Evolutionary conservation across 345 rosid species (phyloP).

Genomic region (Eutrema yunnanense): DNA sequence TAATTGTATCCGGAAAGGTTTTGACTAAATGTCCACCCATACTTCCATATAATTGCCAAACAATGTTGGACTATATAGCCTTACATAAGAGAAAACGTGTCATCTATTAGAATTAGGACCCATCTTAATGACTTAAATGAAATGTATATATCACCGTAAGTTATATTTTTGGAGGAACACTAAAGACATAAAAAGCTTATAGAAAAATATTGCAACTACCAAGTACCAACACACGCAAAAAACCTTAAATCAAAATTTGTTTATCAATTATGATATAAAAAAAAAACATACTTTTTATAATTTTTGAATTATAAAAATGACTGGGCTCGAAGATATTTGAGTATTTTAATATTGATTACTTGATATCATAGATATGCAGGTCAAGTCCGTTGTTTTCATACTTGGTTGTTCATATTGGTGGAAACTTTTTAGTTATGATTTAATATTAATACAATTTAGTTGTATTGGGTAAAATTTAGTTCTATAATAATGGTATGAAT

Average conservation of each 20-base stretch:
- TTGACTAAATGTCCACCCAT: constrained; percentile 23
- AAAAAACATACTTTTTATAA: background rate
- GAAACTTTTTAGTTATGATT: background rate
- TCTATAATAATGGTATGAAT: background rate
- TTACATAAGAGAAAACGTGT: background rate
- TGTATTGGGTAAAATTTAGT: background rate
- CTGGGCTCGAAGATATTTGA: background rate
- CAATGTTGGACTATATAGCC: constrained; percentile 4
- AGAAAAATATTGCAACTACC: background rate
- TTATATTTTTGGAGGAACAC: background rate
- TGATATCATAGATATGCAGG: background rate
- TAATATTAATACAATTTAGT: background rate
- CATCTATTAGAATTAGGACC: constrained; percentile 14
- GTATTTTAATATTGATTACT: background rate
- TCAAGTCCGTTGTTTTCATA: background rate
- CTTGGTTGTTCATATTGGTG: background rate
- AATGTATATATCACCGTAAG: background rate
- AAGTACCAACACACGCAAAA: background rate
- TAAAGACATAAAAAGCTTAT: background rate
- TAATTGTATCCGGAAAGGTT: constrained; percentile 17
- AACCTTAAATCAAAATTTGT: background rate
- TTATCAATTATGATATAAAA: background rate
- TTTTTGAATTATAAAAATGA: background rate
- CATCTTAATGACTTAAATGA: background rate
- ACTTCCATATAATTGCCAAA: constrained; percentile 14